Conservation (phyloP, 768 basidiomycete genomes). For the Tricholoma sp. region DNA sequence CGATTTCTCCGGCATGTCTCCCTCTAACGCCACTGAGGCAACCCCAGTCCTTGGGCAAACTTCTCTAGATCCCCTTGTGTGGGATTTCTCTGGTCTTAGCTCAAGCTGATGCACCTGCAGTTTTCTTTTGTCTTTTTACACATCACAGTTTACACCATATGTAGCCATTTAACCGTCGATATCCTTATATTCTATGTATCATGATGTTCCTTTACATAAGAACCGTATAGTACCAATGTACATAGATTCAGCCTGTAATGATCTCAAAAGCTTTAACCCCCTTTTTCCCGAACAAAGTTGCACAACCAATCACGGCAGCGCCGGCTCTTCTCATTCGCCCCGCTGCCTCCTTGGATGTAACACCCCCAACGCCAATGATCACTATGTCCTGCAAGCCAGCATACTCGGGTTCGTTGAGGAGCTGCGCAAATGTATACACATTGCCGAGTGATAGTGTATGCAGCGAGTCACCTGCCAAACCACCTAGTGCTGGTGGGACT, state of each 20-base stretch:
- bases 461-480: conserved; percentile 70
- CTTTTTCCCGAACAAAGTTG: conserved; percentile 47
- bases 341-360: conserved; percentile 54
- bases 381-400: conserved; percentile 41
- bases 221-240: background rate
- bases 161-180: conserved; percentile 8
- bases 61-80: conserved; percentile 9
- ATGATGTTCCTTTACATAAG: background rate
- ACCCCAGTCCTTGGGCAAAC: background rate
- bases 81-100: conserved; percentile 9
- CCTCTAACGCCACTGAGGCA: background rate
- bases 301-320: conserved; percentile 63
- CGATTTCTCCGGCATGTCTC: background rate
- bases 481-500: conserved; percentile 61
- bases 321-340: conserved; percentile 71
- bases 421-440: conserved; percentile 53
- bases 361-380: conserved; percentile 82
- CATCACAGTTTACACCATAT: background rate
- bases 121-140: background rate
- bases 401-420: conserved; percentile 38
- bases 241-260: conserved; percentile 13
- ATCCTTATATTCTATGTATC: conserved; percentile 10
- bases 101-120: background rate
- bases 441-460: conserved; percentile 79
- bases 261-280: conserved; percentile 51